A percentile compares a stretch with the other conserved stretches of the same genome.
Conservation (phyloP, 139 green algal genomes). For the Penium margaritaceum region DNA sequence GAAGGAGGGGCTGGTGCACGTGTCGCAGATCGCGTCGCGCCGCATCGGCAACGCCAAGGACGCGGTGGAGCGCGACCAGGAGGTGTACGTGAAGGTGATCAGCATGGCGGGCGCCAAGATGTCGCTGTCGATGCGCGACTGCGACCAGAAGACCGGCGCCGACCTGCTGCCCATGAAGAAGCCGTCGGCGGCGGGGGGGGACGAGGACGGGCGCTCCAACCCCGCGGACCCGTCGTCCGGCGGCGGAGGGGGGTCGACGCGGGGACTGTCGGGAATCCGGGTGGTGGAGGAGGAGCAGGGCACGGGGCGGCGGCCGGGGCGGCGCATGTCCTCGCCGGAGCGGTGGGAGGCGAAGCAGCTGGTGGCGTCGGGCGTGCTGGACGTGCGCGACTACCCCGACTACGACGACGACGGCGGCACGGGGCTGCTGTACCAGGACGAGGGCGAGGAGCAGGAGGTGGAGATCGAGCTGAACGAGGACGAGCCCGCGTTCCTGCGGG, state of each 20-base stretch:
- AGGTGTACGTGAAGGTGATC: constrained; percentile 68
- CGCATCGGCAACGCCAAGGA: constrained; percentile 65
- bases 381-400: constrained; percentile 74
- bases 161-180: constrained; percentile 63
- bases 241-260: constrained; percentile 46
- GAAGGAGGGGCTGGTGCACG: constrained; percentile 85
- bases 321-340: constrained; percentile 66
- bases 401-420: constrained; percentile 72
- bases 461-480: constrained; percentile 96
- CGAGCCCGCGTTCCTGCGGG: constrained; percentile 85
- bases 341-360: constrained; percentile 74
- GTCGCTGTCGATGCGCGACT: constrained; percentile 81
- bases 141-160: constrained; percentile 81
- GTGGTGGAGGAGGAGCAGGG: constrained; percentile 43
- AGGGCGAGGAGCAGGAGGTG: constrained; percentile 81
- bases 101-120: constrained; percentile 55
- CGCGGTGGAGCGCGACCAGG: constrained; percentile 61
- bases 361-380: constrained; percentile 73
- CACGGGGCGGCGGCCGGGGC: constrained; percentile 48
- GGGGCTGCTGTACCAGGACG: constrained; percentile 48
- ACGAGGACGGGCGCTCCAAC: constrained; percentile 44
- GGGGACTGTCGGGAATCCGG: constrained; percentile 77
- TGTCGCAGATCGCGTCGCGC: constrained; percentile 72
- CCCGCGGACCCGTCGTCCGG: constrained; percentile 26
- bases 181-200: neutral